Conservation (phyloP, 805 yeast genomes). For the Wickerhamomyces subpelliculosus region DNA sequence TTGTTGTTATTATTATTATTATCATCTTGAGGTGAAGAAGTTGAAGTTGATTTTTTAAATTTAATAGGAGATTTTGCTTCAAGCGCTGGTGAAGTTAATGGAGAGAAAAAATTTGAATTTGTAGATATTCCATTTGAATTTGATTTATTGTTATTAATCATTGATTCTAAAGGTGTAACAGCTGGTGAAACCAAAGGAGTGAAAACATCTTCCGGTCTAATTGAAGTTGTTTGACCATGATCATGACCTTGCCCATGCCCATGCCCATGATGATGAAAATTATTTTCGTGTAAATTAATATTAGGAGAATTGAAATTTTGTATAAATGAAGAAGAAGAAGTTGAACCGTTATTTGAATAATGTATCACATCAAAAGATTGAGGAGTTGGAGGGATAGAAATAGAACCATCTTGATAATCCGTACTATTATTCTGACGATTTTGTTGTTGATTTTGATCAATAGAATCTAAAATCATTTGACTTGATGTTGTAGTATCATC, state of each 20-base stretch:
- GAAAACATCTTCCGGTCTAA: slow-evolving; percentile 55
- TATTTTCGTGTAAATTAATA: slow-evolving; percentile 4
- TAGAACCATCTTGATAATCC: neutral
- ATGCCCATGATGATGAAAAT: neutral
- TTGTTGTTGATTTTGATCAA: neutral
- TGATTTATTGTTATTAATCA: slow-evolving; percentile 6
- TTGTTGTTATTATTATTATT: slow-evolving; percentile 6
- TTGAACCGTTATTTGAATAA: slow-evolving; percentile 3
- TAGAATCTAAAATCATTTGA: too few relatives aligned
- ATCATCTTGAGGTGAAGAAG: slow-evolving; percentile 17
- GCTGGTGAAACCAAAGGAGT: slow-evolving; percentile 78
- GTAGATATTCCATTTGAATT: neutral
- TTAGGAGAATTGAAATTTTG: slow-evolving; percentile 14
- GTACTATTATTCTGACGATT: too few relatives aligned
- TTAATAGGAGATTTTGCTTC: slow-evolving; percentile 32
- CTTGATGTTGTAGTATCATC: too few relatives aligned
- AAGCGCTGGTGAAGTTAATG: slow-evolving; percentile 66
- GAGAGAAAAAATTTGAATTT: slow-evolving; percentile 26
- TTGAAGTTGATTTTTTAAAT: slow-evolving; percentile 3
- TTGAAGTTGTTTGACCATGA: slow-evolving; percentile 15
- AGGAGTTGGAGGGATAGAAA: slow-evolving; percentile 18
- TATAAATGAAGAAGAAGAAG: slow-evolving; percentile 5
- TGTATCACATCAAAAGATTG: slow-evolving; percentile 12
- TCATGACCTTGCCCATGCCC: too few relatives aligned
- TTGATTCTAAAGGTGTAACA: slow-evolving; percentile 50